phyloP scores from a whole-genome alignment of 345 rosid species.

The Brassica napus region DNA sequence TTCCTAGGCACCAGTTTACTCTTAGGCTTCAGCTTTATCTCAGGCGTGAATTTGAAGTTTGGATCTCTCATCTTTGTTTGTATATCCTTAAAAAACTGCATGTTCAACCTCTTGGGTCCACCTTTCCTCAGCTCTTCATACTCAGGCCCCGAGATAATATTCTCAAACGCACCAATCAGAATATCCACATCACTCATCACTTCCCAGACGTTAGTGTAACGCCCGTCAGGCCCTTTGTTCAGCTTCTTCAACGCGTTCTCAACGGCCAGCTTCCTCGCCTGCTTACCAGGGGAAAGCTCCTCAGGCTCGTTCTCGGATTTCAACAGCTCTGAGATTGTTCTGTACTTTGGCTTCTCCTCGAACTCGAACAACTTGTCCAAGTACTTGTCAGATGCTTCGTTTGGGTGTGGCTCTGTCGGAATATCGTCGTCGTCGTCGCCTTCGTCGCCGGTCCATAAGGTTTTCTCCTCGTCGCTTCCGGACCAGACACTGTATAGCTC shows the following conservation, averaged over 20 bases:
- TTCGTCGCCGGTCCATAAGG: slow-evolving; percentile 90
- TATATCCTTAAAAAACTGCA: slow-evolving; percentile 94
- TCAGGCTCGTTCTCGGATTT: slow-evolving; percentile 81
- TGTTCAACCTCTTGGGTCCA: slow-evolving; percentile 85
- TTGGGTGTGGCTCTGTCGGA: slow-evolving; percentile 79
- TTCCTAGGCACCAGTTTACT: slow-evolving; percentile 83
- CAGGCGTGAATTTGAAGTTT: slow-evolving; percentile 81
- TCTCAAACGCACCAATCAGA: slow-evolving; percentile 86
- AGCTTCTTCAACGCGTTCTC: slow-evolving; percentile 91
- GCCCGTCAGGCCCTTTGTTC: slow-evolving; percentile 93
- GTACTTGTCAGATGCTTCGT: slow-evolving; percentile 74
- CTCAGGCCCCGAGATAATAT: slow-evolving; percentile 85
- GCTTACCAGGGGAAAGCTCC: slow-evolving; percentile 87
- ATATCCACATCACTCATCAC: slow-evolving; percentile 90
- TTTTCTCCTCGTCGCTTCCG: slow-evolving; percentile 91
- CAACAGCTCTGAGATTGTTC: slow-evolving; percentile 75
- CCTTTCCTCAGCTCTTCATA: slow-evolving; percentile 92
- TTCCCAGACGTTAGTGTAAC: slow-evolving; percentile 90
- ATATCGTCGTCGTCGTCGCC: slow-evolving; percentile 76
- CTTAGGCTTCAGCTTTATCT: slow-evolving; percentile 86
- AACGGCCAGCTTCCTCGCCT: slow-evolving; percentile 87
- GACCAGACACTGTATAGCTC: slow-evolving; percentile 86
- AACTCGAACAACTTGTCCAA: slow-evolving; percentile 84
- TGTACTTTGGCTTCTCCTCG: slow-evolving; percentile 85
- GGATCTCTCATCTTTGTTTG: slow-evolving; percentile 96